A percentile compares a stretch with the other conserved stretches of the same genome.
Conservation (phyloP, 2,329 filamentous ascomycete species). For the Botrytis pseudocinerea region DNA sequence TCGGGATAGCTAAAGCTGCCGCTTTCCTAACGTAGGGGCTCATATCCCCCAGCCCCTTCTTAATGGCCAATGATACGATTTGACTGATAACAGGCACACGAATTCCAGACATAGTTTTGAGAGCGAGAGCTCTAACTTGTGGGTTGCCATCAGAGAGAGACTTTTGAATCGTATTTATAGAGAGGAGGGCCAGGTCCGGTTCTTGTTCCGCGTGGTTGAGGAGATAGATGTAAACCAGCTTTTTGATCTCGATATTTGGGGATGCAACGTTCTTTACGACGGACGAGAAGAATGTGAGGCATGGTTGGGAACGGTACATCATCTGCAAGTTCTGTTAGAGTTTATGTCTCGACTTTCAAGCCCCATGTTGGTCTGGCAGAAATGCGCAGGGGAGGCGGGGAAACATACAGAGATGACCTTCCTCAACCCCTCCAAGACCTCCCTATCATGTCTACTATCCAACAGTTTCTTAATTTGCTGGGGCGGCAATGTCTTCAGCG, state of each 20-base stretch:
- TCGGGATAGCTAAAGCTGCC: constrained; percentile 89
- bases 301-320: constrained; percentile 90
- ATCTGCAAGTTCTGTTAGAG: constrained; percentile 58
- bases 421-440: constrained; percentile 87
- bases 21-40: constrained; percentile 90
- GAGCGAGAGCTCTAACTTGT: constrained; percentile 83
- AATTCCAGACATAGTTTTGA: constrained; percentile 97
- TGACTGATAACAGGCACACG: constrained; percentile 97
- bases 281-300: constrained; percentile 91
- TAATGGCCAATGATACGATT: constrained; percentile 94
- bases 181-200: constrained; percentile 90
- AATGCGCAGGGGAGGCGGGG: neutral
- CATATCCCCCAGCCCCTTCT: constrained; percentile 91
- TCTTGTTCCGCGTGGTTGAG: constrained; percentile 95
- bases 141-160: constrained; percentile 91
- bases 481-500: constrained; percentile 68
- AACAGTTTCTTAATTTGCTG: constrained; percentile 90
- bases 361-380: neutral
- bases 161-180: constrained; percentile 99
- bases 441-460: constrained; percentile 89
- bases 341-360: constrained; percentile 6
- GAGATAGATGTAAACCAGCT: constrained; percentile 97
- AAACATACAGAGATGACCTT: constrained; percentile 77
- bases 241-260: constrained; percentile 91
- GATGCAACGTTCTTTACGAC: constrained; percentile 98